These are phyloP conservation scores for Danielia reshetovae DNA, from an alignment of 805 yeast genomes.

Conservation along the genomic window DNA sequence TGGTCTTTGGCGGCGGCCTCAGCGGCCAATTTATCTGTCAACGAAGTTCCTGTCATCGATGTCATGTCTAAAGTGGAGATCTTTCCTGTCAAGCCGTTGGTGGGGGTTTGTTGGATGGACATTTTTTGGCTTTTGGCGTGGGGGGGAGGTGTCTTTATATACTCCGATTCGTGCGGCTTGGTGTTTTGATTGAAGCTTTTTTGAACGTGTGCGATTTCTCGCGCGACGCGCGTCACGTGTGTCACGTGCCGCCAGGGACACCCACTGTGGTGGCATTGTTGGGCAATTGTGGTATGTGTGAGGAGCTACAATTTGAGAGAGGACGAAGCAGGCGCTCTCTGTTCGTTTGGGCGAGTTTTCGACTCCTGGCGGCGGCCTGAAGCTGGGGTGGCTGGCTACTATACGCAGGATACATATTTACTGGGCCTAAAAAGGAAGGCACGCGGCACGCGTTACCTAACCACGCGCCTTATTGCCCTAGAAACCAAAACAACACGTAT, in stretches of 20 bases:
- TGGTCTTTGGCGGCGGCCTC: slow-evolving; percentile 21
- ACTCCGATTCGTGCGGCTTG: too few species aligned
- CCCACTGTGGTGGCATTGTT: too few species aligned
- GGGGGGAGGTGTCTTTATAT: too few species aligned
- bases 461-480: too few species aligned
- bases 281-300: too few species aligned
- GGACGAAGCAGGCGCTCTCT: too few species aligned
- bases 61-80: slow-evolving; percentile 39
- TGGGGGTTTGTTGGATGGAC: slow-evolving; percentile 42
- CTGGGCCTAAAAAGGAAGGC: background rate
- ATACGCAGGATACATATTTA: background rate
- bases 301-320: too few species aligned
- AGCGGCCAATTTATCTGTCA: slow-evolving; percentile 42
- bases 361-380: too few species aligned
- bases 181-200: slow-evolving; percentile 6
- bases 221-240: too few species aligned
- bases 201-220: background rate
- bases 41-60: slow-evolving; percentile 28
- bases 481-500: background rate
- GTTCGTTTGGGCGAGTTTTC: too few species aligned
- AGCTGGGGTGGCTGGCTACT: background rate
- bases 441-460: background rate
- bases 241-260: too few species aligned
- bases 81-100: slow-evolving; percentile 44
- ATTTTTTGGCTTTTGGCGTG: too few species aligned